phyloP scores from a whole-genome alignment of 495 filamentous ascomycete genomes.

The Neurospora sp. region DNA sequence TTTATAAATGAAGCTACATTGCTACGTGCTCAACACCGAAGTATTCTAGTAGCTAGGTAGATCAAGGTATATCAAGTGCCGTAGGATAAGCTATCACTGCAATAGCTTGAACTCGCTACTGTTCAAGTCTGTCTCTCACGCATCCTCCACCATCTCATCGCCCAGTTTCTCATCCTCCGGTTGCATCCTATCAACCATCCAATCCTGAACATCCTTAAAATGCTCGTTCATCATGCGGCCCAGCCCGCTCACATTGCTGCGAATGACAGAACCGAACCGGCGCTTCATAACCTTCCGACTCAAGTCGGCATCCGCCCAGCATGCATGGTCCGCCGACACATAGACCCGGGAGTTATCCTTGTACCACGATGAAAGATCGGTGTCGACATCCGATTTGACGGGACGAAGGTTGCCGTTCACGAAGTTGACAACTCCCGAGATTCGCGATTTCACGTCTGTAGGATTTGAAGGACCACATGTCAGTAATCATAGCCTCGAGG shows the following conservation, averaged over 20 bases:
- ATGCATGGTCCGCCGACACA: conserved; percentile 57
- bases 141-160: neutral
- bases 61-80: neutral
- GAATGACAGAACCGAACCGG: conserved; percentile 53
- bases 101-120: neutral
- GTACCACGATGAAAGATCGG: conserved; percentile 61
- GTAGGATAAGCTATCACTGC: neutral
- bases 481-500: conserved; percentile 2
- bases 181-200: conserved; percentile 38
- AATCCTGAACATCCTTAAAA: conserved; percentile 44
- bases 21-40: neutral
- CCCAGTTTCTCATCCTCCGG: conserved; percentile 19
- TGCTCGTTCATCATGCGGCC: conserved; percentile 57
- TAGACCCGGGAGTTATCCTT: conserved; percentile 63
- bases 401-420: conserved; percentile 56
- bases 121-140: neutral
- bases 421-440: conserved; percentile 45
- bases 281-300: conserved; percentile 51
- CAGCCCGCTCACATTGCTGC: conserved; percentile 42
- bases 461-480: neutral
- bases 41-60: neutral
- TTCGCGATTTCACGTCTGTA: conserved; percentile 33
- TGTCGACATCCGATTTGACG: conserved; percentile 53
- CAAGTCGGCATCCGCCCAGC: conserved; percentile 51
- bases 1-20: neutral